Percentiles rank a stretch among this genome's conserved stretches.
Conservation (phyloP, 306 rosid genomes). For the Cyamopsis tetragonoloba region DNA sequence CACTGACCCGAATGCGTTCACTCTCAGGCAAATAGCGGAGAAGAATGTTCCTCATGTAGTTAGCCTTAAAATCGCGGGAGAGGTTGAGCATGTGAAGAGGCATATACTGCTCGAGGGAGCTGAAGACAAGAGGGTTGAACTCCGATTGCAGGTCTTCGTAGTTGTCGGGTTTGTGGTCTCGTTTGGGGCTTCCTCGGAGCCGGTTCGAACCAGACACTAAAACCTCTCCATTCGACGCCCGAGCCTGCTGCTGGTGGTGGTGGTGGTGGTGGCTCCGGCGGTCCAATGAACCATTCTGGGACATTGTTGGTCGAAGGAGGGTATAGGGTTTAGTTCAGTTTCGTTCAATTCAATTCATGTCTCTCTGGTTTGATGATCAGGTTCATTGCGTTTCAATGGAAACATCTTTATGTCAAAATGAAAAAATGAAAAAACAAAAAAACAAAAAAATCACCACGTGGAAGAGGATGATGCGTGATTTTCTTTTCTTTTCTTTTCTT, state of each 20-base stretch:
- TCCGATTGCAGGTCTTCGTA: constrained; percentile 73
- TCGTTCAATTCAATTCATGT: background rate
- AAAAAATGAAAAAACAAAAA: too few relatives aligned
- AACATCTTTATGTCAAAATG: too few relatives aligned
- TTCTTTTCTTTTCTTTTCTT: too few relatives aligned
- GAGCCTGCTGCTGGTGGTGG: constrained; percentile 17
- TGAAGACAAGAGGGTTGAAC: constrained; percentile 71
- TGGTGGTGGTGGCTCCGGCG: constrained; percentile 39
- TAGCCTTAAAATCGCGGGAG: constrained; percentile 66
- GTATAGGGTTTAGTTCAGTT: background rate
- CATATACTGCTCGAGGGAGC: constrained; percentile 73
- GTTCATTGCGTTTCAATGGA: too few relatives aligned
- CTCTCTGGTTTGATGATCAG: too few relatives aligned
- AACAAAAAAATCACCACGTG: too few relatives aligned
- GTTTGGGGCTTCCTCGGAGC: constrained; percentile 53
- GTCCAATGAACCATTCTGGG: constrained; percentile 49
- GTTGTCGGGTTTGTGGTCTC: constrained; percentile 69
- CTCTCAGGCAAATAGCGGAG: constrained; percentile 60
- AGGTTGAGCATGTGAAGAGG: constrained; percentile 54
- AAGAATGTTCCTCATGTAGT: constrained; percentile 67
- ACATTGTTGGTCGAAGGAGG: constrained; percentile 12
- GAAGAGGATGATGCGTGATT: too few relatives aligned
- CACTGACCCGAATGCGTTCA: constrained; percentile 71
- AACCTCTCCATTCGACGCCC: constrained; percentile 43
- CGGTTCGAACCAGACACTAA: constrained; percentile 24